Evolutionary conservation across 352 stramenopile genomes (phyloP), one percentile per base, ranked within the genome.

Genomic region (Elongisporangium undulatum): DNA sequence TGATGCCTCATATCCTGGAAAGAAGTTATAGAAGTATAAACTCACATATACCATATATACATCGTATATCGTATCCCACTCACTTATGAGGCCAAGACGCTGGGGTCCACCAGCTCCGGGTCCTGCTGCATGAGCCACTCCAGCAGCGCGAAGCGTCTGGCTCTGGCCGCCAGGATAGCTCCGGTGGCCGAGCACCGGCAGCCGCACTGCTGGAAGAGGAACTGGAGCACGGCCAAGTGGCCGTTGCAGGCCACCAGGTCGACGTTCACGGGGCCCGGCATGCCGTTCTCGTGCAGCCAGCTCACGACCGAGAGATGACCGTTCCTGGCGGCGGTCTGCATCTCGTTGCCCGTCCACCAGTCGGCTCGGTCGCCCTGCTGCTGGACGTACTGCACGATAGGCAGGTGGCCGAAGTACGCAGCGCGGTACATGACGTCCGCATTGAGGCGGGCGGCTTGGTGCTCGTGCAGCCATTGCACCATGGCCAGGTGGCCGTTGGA

Each of bases 261-360:
- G 29, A 9, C 29, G 8, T 41, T 41, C 29, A 41, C 29, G 29
- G 8, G 4, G 8, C 29, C 29, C 9, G 5, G 29, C 5, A 41
- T 4, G 1, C 29, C 29, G 45, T 86, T 65, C 55, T 89, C 72
- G 39, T 89, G 75, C 9, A 94, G 70, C 69, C 85, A 92, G 51
- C 66, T 60, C 20, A 89, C 64, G 45, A 90, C 82, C 29, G 82
- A 55, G 48, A 87, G 58, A 60, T 94, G 75, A 38, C 82, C 78
- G 51, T 89, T 90, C 75, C 92, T 85, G 5, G 83, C 82, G 24
- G 81, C 77, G 2, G 68, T 82, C 21, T 84, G 70, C 75, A 86
- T 88, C 0, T 72, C 78, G 7, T 65, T 59, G 34, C 72, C 62
- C 9, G 85, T 90, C 64, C 79, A 92, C 26, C 83, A 82, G 67